Conservation (phyloP, 129 eudicot species). For the Flaveria ramosissima region DNA sequence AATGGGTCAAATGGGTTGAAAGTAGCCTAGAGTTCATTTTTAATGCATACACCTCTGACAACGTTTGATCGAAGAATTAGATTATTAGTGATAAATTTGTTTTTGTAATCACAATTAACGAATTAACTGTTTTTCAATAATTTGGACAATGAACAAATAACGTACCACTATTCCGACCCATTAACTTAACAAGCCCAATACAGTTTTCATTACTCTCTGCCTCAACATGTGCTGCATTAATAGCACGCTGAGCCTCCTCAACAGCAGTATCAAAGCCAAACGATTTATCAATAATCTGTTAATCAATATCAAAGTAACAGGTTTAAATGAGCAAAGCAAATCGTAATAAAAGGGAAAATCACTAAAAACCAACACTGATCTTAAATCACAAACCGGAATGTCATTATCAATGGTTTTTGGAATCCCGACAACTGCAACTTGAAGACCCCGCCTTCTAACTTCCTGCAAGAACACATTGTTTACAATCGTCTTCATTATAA, state of each 20-base stretch:
- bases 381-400: slow-evolving; percentile 63
- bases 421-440: slow-evolving; percentile 83
- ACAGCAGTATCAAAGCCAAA: slow-evolving; percentile 98
- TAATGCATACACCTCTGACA: background rate
- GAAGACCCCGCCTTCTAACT: slow-evolving; percentile 80
- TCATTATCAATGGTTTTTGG: slow-evolving; percentile 98
- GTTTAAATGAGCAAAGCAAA: slow-evolving; percentile 12
- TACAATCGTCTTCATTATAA: background rate
- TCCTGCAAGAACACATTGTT: slow-evolving; percentile 50
- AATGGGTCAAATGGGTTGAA: background rate
- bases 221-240: slow-evolving; percentile 95
- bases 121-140: background rate
- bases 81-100: background rate
- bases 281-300: slow-evolving; percentile 83
- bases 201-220: slow-evolving; percentile 84
- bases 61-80: background rate
- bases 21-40: background rate
- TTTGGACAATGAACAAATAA: background rate
- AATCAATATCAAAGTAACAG: slow-evolving; percentile 2
- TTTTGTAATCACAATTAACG: background rate
- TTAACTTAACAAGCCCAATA: slow-evolving; percentile 92
- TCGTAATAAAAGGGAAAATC: background rate
- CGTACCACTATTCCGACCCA: slow-evolving; percentile 97
- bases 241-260: slow-evolving; percentile 99
- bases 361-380: slow-evolving; percentile 4